A percentile compares a stretch with the other conserved stretches of the same genome.
Conservation (phyloP, 371 early-diverging fungal species). For the Mortierella sp. region DNA sequence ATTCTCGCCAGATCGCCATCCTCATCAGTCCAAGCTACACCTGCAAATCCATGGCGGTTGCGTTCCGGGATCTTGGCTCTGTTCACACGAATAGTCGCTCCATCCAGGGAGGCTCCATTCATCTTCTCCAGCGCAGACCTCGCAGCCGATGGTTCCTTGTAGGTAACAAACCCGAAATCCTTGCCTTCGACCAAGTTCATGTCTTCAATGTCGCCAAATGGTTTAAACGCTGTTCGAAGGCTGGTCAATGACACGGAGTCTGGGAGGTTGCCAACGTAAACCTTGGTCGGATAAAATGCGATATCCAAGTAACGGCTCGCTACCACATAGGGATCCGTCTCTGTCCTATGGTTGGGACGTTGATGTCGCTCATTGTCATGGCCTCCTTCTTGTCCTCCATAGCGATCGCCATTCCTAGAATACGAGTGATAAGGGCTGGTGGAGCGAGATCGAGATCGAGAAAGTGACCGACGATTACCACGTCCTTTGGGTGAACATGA, state of each 20-base stretch:
- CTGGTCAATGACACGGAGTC: slow-evolving; percentile 50
- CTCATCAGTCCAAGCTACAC: slow-evolving; percentile 70
- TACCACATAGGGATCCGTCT: slow-evolving; percentile 55
- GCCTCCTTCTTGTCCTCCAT: background rate
- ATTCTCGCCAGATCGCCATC: slow-evolving; percentile 52
- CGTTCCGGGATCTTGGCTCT: slow-evolving; percentile 71
- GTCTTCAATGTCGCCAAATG: slow-evolving; percentile 62
- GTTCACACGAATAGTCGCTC: slow-evolving; percentile 64
- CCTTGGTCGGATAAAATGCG: slow-evolving; percentile 65
- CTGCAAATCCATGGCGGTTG: slow-evolving; percentile 69
- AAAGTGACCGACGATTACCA: background rate
- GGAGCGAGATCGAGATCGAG: slow-evolving; percentile 26
- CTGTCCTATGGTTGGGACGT: slow-evolving; percentile 1
- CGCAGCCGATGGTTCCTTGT: slow-evolving; percentile 58
- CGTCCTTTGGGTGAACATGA: slow-evolving; percentile 20
- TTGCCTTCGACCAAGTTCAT: slow-evolving; percentile 68
- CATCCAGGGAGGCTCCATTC: slow-evolving; percentile 61
- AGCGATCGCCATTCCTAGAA: slow-evolving; percentile 7
- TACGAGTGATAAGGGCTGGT: slow-evolving; percentile 19
- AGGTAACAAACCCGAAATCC: slow-evolving; percentile 69
- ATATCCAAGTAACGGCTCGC: slow-evolving; percentile 69
- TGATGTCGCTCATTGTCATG: background rate
- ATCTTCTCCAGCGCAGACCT: slow-evolving; percentile 60
- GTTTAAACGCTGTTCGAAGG: slow-evolving; percentile 58
- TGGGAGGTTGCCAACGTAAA: slow-evolving; percentile 66